Evolutionary conservation across 345 rosid genomes (phyloP), one percentile per base, ranked within the genome.

Genomic region (Syzygium jambos): DNA sequence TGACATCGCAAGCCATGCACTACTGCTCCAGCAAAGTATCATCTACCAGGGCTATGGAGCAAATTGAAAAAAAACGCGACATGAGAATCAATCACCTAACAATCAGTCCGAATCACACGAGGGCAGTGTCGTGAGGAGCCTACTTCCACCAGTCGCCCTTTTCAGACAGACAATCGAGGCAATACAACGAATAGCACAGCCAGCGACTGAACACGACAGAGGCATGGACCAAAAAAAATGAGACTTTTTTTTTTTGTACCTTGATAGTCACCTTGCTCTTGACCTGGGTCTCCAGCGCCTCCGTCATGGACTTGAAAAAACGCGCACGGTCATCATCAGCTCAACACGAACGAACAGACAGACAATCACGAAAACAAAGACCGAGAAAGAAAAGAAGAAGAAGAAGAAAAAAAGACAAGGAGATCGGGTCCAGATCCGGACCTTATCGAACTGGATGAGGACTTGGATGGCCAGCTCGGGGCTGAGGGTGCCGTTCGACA

Each of bases 391-490:
- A 15, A 86, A 9, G 21, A 56, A 17, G 9, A 53, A 34, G 9
- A n/a, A 3, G 10, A 59, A n/a, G n/a, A 34, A 30, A 49, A 38
- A 19, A 46, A 49, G 2, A 63, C 16, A 73, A 73, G 87, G 21
- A 85, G 54, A 22, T 84, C 85, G 41, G 30, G 30, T 84, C 85
- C 30, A 86, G 55, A 90, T 61, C 25, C 53, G 65, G 65, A 95
- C 99, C 99, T 96, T 95, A 87, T 98, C 99, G 85, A 98, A 98
- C 91, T 96, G 99, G 88, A 96, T 96, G 89, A 98, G 98, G 89
- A 96, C 98, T 92, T 95, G 98, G 87, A 98, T 94, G 38, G 99
- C 99, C 41, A 96, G 95, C 92, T 96, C 98, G 16, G 99, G 99
- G 89, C 93, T 94, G 78, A 98, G 96, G 88, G 99, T 95, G 65